Evolutionary conservation across 2,329 filamentous ascomycete genomes (phyloP).

Genomic region (Alternaria triticina): DNA sequence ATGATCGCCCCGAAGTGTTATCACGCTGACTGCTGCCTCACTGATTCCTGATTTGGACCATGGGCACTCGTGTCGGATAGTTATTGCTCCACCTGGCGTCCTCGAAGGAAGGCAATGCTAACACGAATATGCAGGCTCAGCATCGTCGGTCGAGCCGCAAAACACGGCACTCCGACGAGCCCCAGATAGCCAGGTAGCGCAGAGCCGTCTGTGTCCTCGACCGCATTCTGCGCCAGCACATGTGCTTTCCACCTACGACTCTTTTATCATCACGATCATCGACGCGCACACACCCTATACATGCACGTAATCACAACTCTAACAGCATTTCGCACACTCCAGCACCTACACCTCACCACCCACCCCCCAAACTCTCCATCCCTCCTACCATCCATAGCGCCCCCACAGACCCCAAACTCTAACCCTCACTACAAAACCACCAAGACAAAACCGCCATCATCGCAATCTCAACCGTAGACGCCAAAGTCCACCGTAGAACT

Average conservation of each 20-base stretch:
- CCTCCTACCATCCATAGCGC: neutral
- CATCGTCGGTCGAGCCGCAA: neutral
- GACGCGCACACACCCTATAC: neutral
- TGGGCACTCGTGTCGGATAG: neutral
- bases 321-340: neutral
- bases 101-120: neutral
- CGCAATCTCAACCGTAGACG: neutral
- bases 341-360: neutral
- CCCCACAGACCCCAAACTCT: neutral
- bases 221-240: neutral
- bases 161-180: neutral
- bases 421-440: neutral
- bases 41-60: neutral
- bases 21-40: neutral
- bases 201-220: neutral
- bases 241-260: too few species aligned
- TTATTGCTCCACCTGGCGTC: neutral
- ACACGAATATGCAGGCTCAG: neutral
- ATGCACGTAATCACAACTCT: neutral
- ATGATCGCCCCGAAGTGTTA: neutral
- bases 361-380: neutral
- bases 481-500: neutral
- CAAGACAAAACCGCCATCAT: neutral
- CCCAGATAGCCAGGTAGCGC: neutral
- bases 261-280: neutral